phyloP scores from a whole-genome alignment of 192 early-diverging fungal genomes.

The Oehlia diaphana region DNA sequence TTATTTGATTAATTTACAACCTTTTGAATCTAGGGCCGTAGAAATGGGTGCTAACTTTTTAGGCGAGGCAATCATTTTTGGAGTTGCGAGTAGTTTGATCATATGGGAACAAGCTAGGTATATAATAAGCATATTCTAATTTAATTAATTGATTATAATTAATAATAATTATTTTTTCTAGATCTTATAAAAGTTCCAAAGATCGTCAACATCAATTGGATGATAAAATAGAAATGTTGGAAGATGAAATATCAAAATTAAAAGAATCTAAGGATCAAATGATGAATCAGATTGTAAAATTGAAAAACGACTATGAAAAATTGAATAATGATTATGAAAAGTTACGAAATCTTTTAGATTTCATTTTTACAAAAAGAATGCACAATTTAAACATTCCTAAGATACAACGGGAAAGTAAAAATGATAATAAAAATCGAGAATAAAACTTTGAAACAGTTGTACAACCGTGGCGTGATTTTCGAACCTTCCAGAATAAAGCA shows the following conservation, averaged over 20 bases:
- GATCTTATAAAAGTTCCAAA: conserved; percentile 48
- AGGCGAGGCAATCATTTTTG: conserved; percentile 75
- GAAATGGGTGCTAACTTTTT: conserved; percentile 82
- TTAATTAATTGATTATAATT: background rate
- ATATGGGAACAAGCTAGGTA: conserved; percentile 71
- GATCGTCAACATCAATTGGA: conserved; percentile 52
- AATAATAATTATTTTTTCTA: conserved; percentile 15
- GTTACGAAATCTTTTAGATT: background rate
- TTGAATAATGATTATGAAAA: conserved; percentile 8
- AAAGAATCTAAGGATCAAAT: no score
- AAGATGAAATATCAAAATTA: background rate
- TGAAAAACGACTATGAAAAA: background rate
- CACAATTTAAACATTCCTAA: background rate
- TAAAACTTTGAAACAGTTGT: no score
- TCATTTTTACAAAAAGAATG: background rate
- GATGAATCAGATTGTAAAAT: no score
- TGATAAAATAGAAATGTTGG: conserved; percentile 55
- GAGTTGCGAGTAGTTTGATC: conserved; percentile 71
- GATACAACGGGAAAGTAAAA: background rate
- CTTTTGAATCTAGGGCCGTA: conserved; percentile 54
- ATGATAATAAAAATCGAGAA: background rate
- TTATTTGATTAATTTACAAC: background rate
- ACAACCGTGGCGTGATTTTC: no score
- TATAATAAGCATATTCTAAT: conserved; percentile 32
- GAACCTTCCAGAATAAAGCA: no score